Conservation (phyloP, 148 eudicot species). For the Rhododendron molle region DNA sequence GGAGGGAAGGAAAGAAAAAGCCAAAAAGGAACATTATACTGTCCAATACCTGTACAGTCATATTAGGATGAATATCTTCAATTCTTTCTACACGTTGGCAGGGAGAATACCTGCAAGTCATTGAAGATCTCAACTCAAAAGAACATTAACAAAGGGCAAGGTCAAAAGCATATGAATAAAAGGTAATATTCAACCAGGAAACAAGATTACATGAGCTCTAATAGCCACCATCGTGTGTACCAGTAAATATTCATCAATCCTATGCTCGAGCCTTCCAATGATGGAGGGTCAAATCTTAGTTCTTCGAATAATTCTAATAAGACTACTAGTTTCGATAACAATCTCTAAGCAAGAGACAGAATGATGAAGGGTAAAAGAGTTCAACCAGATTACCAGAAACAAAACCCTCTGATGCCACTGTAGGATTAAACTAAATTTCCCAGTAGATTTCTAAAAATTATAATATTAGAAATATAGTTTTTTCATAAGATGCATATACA, state of each 20-base stretch:
- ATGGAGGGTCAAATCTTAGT: neutral
- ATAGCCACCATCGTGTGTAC: neutral
- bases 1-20: neutral
- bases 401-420: neutral
- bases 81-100: constrained; percentile 41
- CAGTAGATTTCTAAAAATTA: neutral
- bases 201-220: neutral
- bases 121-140: neutral
- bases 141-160: neutral
- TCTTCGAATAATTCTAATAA: neutral
- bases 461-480: neutral
- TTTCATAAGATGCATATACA: neutral
- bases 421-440: neutral
- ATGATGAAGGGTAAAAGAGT: neutral
- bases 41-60: constrained; percentile 55
- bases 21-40: neutral
- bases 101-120: constrained; percentile 26
- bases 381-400: neutral
- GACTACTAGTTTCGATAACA: neutral
- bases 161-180: constrained; percentile 5
- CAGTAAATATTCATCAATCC: neutral
- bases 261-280: neutral
- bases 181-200: neutral
- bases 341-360: neutral
- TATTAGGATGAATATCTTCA: constrained; percentile 69